phyloP scores from a whole-genome alignment of 306 rosid genomes.

The Sechiopsis laciniata region DNA sequence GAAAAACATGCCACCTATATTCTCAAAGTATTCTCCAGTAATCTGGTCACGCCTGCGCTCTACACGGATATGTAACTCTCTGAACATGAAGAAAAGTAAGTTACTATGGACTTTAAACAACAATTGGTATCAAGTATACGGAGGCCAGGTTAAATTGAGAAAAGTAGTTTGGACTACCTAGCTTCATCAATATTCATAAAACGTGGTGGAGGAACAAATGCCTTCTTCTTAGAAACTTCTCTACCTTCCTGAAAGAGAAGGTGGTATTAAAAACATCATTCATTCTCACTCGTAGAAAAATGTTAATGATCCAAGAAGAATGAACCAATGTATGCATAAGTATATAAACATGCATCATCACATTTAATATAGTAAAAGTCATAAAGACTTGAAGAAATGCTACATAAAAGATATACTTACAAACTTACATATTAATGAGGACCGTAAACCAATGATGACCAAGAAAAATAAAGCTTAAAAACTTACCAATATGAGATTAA shows the following conservation, averaged over 20 bases:
- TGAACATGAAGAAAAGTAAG: conserved; percentile 32
- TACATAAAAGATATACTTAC: background rate
- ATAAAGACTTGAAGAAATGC: background rate
- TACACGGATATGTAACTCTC: conserved; percentile 86
- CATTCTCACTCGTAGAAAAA: background rate
- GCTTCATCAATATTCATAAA: conserved; percentile 91
- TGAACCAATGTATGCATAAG: background rate
- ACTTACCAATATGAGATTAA: background rate
- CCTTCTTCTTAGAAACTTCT: conserved; percentile 87
- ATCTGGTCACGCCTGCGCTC: conserved; percentile 85
- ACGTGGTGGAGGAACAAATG: conserved; percentile 97
- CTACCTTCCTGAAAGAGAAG: conserved; percentile 76
- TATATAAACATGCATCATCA: background rate
- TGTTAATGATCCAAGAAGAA: background rate
- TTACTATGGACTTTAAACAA: conserved; percentile 25
- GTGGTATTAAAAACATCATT: conserved; percentile 1
- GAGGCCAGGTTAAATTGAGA: conserved; percentile 18
- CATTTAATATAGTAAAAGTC: background rate
- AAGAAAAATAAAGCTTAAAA: background rate
- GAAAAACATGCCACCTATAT: conserved; percentile 86
- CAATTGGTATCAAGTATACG: conserved; percentile 15
- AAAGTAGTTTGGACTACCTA: conserved; percentile 43
- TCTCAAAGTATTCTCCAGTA: conserved; percentile 81
- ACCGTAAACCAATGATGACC: background rate
- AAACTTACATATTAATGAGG: background rate